Percentiles rank a stretch among this genome's conserved stretches.
Conservation (phyloP, 768 basidiomycete species). For the Lentinus tigrinus region DNA sequence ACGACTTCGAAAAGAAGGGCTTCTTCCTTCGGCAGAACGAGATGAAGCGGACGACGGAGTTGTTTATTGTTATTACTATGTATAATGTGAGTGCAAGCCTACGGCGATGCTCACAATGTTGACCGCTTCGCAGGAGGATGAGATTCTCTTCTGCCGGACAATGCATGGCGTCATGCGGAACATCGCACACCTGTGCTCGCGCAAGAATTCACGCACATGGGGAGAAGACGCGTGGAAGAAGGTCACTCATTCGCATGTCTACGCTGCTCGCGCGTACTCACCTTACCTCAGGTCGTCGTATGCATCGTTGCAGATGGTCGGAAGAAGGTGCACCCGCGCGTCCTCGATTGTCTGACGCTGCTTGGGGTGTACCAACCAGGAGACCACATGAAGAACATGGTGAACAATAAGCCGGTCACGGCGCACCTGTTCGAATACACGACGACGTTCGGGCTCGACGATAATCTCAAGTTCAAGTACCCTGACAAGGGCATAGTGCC, state of each 20-base stretch:
- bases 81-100: conserved; percentile 73
- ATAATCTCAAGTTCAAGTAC: conserved; percentile 79
- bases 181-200: conserved; percentile 75
- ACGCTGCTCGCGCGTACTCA: background rate
- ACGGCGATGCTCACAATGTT: background rate
- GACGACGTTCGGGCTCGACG: conserved; percentile 75
- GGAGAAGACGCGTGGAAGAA: conserved; percentile 97
- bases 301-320: conserved; percentile 91
- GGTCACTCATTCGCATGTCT: conserved; percentile 34
- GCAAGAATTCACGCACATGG: conserved; percentile 93
- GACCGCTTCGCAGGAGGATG: conserved; percentile 62
- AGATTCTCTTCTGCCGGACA: conserved; percentile 88
- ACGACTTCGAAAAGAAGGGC: conserved; percentile 82
- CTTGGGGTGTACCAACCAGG: conserved; percentile 89
- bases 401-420: conserved; percentile 72
- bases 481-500: conserved; percentile 93
- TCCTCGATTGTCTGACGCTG: conserved; percentile 86
- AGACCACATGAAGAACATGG: conserved; percentile 57
- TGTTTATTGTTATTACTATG: conserved; percentile 96
- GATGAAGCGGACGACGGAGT: conserved; percentile 75
- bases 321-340: conserved; percentile 77
- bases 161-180: conserved; percentile 94
- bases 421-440: conserved; percentile 86
- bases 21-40: conserved; percentile 87
- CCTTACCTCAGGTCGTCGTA: conserved; percentile 69